These are phyloP conservation scores for Pyrenophora graminea DNA, from an alignment of 2,329 filamentous ascomycete species.

Conservation along the genomic window DNA sequence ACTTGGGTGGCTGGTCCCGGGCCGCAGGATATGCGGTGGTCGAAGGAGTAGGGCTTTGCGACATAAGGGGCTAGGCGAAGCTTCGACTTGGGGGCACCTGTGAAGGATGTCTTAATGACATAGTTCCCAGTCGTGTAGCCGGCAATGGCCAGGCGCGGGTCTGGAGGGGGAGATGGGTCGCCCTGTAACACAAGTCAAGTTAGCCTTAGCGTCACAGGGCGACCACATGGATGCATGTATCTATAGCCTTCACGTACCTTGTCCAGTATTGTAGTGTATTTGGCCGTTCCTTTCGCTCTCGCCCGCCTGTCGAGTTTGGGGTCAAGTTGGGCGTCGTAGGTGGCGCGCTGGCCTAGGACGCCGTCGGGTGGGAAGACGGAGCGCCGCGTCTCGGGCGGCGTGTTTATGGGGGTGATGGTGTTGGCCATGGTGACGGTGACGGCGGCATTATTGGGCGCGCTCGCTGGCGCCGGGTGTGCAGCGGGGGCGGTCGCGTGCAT, in stretches of 20 bases:
- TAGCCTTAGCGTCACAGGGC: conserved; percentile 49
- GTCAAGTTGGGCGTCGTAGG: conserved; percentile 68
- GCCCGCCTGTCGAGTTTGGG: conserved; percentile 59
- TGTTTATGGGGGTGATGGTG: conserved; percentile 51
- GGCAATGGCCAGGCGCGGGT: conserved; percentile 75
- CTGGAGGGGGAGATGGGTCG: conserved; percentile 77
- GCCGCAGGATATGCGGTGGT: conserved; percentile 80
- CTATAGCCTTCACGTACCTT: conserved; percentile 48
- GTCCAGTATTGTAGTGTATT: conserved; percentile 57
- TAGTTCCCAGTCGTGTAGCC: conserved; percentile 61
- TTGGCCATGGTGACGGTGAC: conserved; percentile 48
- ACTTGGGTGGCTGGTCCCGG: conserved; percentile 88
- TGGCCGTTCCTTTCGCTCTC: conserved; percentile 49
- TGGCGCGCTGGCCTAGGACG: conserved; percentile 61
- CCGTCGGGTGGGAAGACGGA: conserved; percentile 58
- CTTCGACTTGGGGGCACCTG: conserved; percentile 68
- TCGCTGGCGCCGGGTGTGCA: conserved; percentile 39
- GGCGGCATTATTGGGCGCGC: conserved; percentile 50
- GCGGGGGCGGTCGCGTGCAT: conserved; percentile 38
- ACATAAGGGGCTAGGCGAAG: conserved; percentile 75
- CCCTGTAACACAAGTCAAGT: conserved; percentile 61
- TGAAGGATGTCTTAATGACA: conserved; percentile 58
- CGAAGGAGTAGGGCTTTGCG: conserved; percentile 79
- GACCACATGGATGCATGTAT: conserved; percentile 42
- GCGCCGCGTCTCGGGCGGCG: conserved; percentile 49